Conservation (phyloP, 1,139 yeast genomes). For the Spencermartinsiella ligniputridi region DNA sequence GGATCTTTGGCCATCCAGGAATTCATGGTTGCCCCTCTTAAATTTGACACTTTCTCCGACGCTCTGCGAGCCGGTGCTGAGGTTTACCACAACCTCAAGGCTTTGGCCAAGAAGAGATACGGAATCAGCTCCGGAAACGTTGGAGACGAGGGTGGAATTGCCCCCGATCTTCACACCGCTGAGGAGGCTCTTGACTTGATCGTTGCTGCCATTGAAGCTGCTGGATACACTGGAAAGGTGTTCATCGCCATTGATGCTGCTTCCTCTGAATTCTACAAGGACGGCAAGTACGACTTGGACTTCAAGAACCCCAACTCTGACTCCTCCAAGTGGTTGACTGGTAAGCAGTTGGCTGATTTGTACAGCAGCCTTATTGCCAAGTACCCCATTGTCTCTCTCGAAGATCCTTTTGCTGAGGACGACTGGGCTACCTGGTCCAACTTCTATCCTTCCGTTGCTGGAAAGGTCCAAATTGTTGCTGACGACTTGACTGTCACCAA, state of each 20-base stretch:
- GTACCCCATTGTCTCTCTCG: conserved; percentile 96
- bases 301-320: conserved; percentile 94
- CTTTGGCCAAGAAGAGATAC: conserved; percentile 85
- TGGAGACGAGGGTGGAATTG: conserved; percentile 99
- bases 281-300: conserved; percentile 94
- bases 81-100: conserved; percentile 92
- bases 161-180: conserved; percentile 90
- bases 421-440: conserved; percentile 98
- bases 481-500: conserved; percentile 98
- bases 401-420: conserved; percentile 98
- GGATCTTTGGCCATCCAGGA: conserved; percentile 98
- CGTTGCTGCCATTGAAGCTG: conserved; percentile 75
- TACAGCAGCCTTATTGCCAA: conserved; percentile 72
- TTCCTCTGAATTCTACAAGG: conserved; percentile 93
- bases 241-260: conserved; percentile 93
- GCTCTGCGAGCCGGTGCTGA: conserved; percentile 94
- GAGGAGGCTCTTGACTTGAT: conserved; percentile 94
- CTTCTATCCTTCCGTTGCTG: conserved; percentile 59
- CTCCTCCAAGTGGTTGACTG: conserved; percentile 81
- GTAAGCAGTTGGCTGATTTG: conserved; percentile 76
- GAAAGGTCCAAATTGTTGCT: conserved; percentile 80
- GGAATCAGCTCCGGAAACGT: conserved; percentile 98
- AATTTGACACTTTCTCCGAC: conserved; percentile 83
- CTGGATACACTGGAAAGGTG: conserved; percentile 91
- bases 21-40: conserved; percentile 95